phyloP scores from a whole-genome alignment of 148 eudicot genomes.

The Diospyros kaki region DNA sequence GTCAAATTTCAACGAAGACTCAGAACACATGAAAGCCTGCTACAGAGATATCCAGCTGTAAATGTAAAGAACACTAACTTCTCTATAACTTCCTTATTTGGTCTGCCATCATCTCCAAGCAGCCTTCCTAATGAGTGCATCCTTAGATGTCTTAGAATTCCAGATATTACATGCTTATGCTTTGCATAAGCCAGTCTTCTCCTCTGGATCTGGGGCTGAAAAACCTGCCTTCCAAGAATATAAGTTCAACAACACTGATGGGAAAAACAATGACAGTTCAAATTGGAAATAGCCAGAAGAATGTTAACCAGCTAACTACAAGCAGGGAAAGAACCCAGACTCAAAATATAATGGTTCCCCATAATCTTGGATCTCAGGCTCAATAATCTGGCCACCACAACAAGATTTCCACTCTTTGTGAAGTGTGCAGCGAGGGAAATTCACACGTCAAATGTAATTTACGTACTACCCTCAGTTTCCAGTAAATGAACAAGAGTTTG shows the following conservation, averaged over 20 bases:
- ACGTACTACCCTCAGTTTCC: no score
- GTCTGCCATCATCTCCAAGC: constrained; percentile 39
- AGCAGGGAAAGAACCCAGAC: no score
- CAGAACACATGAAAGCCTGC: constrained; percentile 4
- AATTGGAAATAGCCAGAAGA: no score
- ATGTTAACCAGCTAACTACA: no score
- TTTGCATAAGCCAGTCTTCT: constrained; percentile 55
- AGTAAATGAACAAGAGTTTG: no score
- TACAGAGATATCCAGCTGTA: background rate
- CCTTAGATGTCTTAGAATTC: constrained; percentile 56
- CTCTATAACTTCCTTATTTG: constrained; percentile 35
- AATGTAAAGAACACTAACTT: constrained; percentile 30
- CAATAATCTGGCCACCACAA: no score
- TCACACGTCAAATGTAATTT: no score
- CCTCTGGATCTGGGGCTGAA: constrained; percentile 76
- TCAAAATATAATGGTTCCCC: no score
- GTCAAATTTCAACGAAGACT: constrained; percentile 1
- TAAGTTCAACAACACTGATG: background rate
- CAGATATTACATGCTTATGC: constrained; percentile 63
- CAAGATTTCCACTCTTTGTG: no score
- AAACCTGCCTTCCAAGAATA: constrained; percentile 39
- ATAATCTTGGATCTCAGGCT: no score
- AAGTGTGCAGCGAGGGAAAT: no score
- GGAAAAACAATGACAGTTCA: no score
- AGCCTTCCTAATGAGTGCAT: constrained; percentile 57